Evolutionary conservation across 2,329 filamentous ascomycete genomes (phyloP).

Genomic region (Lachnellula arida): DNA sequence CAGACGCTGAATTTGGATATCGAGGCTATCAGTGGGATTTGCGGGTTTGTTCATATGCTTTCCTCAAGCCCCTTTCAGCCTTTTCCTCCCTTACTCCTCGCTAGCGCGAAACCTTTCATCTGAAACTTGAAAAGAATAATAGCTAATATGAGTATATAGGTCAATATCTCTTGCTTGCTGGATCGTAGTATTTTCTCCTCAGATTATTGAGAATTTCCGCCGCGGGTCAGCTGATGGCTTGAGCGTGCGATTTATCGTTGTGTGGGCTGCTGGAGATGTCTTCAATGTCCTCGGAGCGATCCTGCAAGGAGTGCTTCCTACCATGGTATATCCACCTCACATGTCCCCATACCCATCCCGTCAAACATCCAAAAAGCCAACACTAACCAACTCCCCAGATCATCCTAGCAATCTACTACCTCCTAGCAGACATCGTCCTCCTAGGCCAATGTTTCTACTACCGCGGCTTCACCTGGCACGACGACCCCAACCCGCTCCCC

Average conservation of each 20-base stretch:
- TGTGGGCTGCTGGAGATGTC: conserved; percentile 91
- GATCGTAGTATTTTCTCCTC: conserved; percentile 96
- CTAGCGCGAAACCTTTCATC: background rate
- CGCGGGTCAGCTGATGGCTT: conserved; percentile 81
- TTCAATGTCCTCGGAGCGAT: conserved; percentile 96
- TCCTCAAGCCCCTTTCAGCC: background rate
- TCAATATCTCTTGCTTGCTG: conserved; percentile 93
- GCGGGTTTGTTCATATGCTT: conserved; percentile 53
- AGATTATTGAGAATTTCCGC: conserved; percentile 93
- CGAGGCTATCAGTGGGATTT: conserved; percentile 87
- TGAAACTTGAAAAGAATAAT: background rate
- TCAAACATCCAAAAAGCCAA: background rate
- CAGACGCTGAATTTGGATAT: conserved; percentile 68
- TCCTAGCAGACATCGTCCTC: conserved; percentile 83
- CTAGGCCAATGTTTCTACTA: conserved; percentile 94
- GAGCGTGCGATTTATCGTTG: conserved; percentile 84
- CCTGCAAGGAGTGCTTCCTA: conserved; percentile 85
- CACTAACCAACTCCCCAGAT: conserved; percentile 43
- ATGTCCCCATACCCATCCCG: no score
- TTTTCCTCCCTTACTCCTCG: background rate
- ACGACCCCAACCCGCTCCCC: conserved; percentile 43
- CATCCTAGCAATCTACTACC: conserved; percentile 92
- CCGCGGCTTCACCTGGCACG: conserved; percentile 68
- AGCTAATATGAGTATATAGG: conserved; percentile 39
- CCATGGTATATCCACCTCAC: conserved; percentile 59